Percentiles rank a stretch among this genome's conserved stretches.
phyloP scores from a whole-genome alignment of 345 rosid species.

The Cochlearia excelsa region DNA sequence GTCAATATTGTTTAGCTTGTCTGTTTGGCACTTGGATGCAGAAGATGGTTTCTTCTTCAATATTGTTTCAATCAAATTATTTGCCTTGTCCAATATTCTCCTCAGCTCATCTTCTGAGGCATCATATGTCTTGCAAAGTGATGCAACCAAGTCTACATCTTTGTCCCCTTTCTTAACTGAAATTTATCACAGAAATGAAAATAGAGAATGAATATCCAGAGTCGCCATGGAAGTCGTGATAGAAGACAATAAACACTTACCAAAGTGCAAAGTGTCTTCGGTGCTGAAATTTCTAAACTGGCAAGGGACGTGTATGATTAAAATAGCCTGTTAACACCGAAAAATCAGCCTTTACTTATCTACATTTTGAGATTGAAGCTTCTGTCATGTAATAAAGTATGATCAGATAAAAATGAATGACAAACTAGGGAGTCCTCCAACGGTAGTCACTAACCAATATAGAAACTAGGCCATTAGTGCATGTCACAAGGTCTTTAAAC shows the following conservation, averaged over 20 bases:
- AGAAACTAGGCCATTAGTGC: constrained; percentile 77
- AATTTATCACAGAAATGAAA: constrained; percentile 20
- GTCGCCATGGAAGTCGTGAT: neutral
- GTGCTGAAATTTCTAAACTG: constrained; percentile 65
- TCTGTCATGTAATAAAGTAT: neutral
- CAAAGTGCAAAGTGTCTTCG: constrained; percentile 52
- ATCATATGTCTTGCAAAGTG: constrained; percentile 69
- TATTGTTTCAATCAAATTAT: constrained; percentile 53
- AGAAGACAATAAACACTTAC: constrained; percentile 40
- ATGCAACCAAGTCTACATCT: constrained; percentile 71
- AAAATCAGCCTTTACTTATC: constrained; percentile 11
- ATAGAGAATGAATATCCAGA: neutral
- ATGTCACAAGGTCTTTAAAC: constrained; percentile 76
- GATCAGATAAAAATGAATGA: constrained; percentile 2
- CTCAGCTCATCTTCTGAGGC: constrained; percentile 77
- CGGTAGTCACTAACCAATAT: constrained; percentile 61
- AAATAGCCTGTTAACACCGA: constrained; percentile 56
- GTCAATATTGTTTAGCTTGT: constrained; percentile 59
- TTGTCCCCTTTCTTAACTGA: constrained; percentile 68
- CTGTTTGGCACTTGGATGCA: constrained; percentile 60
- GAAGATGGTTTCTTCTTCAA: constrained; percentile 52
- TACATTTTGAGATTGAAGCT: neutral
- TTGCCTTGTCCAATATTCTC: constrained; percentile 60
- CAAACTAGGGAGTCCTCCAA: constrained; percentile 1
- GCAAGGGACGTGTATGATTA: constrained; percentile 73